phyloP scores from a whole-genome alignment of 371 early-diverging fungal species.

The Mortierella sp. region DNA sequence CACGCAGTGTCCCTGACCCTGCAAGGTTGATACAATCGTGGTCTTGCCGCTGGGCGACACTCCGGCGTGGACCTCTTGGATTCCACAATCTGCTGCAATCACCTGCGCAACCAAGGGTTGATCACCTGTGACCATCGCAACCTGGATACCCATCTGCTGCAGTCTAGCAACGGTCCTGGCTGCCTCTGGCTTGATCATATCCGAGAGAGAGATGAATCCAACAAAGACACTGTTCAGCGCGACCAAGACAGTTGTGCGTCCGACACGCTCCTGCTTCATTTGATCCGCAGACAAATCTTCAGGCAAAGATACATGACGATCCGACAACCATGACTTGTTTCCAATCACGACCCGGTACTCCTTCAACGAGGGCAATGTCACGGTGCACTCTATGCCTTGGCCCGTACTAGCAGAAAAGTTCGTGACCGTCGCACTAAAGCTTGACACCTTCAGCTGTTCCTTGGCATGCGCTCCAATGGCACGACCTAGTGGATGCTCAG shows the following conservation, averaged over 20 bases:
- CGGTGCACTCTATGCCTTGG: constrained; percentile 77
- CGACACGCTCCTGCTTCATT: constrained; percentile 64
- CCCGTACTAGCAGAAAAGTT: constrained; percentile 83
- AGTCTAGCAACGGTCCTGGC: constrained; percentile 75
- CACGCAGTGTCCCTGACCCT: constrained; percentile 65
- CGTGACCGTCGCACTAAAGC: constrained; percentile 56
- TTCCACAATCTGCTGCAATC: constrained; percentile 80
- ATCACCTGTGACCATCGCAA: constrained; percentile 96
- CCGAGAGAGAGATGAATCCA: constrained; percentile 89
- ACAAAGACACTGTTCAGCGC: constrained; percentile 72
- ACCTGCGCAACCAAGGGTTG: constrained; percentile 80
- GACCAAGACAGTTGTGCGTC: constrained; percentile 86
- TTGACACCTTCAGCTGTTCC: constrained; percentile 52
- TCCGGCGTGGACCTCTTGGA: constrained; percentile 89
- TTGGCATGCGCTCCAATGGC: constrained; percentile 77
- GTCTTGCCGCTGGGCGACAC: constrained; percentile 93
- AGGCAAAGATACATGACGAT: constrained; percentile 53
- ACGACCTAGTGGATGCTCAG: constrained; percentile 92
- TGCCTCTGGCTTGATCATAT: constrained; percentile 86
- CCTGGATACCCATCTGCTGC: constrained; percentile 77
- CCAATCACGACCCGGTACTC: constrained; percentile 74
- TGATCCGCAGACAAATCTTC: constrained; percentile 55
- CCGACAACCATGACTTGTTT: constrained; percentile 72
- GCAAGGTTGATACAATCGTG: constrained; percentile 74
- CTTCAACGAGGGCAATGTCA: constrained; percentile 31